phyloP scores from a whole-genome alignment of 331 rosid genomes.

The Prunus yedoensis region DNA sequence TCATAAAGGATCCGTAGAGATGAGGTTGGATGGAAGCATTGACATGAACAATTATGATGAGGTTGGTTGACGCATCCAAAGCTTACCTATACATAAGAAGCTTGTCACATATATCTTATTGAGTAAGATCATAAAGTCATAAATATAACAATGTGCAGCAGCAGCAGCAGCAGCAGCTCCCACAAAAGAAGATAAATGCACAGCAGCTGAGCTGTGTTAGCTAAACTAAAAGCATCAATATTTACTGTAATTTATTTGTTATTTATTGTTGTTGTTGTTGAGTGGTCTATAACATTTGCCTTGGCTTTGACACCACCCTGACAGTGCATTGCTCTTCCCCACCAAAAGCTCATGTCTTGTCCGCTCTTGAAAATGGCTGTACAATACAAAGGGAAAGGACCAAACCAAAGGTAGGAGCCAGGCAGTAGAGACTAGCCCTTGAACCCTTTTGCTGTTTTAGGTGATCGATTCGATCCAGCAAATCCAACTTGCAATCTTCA shows the following conservation, averaged over 20 bases:
- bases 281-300: too few relatives aligned
- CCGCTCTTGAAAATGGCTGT: slow-evolving; percentile 47
- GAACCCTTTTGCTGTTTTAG: background rate
- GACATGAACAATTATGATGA: background rate
- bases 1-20: too few relatives aligned
- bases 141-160: too few relatives aligned
- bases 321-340: slow-evolving; percentile 34
- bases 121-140: background rate
- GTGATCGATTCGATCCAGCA: too few relatives aligned
- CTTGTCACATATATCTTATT: background rate
- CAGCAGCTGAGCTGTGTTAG: too few relatives aligned
- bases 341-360: slow-evolving; percentile 45
- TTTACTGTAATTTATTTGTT: too few relatives aligned
- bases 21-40: too few relatives aligned
- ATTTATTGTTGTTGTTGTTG: too few relatives aligned
- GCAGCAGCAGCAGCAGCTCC: too few relatives aligned
- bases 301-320: background rate
- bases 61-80: background rate
- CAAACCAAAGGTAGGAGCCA: background rate
- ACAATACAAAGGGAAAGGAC: slow-evolving; percentile 16
- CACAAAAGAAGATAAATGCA: too few relatives aligned
- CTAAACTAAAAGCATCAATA: too few relatives aligned
- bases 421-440: background rate
- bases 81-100: too few relatives aligned
- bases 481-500: background rate